phyloP scores from a whole-genome alignment of 139 green algal genomes.

The Picochlorum costavermella region DNA sequence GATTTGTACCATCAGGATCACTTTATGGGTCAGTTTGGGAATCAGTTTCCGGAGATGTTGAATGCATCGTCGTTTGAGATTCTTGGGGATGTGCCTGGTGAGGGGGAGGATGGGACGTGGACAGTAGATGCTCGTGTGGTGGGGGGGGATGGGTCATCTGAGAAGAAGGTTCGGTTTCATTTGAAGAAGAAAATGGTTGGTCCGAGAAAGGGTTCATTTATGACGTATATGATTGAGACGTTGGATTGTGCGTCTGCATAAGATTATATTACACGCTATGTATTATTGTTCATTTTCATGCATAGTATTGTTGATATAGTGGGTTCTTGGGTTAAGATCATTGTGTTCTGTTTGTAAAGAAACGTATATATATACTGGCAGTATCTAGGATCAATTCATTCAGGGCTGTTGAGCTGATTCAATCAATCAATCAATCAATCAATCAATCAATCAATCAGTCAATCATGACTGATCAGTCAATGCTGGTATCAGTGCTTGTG shows the following conservation, averaged over 20 bases:
- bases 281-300: too few species aligned
- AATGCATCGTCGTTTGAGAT: slow-evolving; percentile 17
- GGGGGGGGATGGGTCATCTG: not conserved
- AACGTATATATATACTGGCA: too few species aligned
- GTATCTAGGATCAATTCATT: too few species aligned
- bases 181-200: slow-evolving; percentile 37
- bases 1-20: slow-evolving; percentile 48
- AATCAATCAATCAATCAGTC: too few species aligned
- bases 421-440: too few species aligned
- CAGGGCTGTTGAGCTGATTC: too few species aligned
- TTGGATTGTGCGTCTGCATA: not conserved
- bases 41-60: slow-evolving; percentile 30
- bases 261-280: too few species aligned
- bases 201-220: slow-evolving; percentile 42
- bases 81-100: slow-evolving; percentile 4
- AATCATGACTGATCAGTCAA: too few species aligned
- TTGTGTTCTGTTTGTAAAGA: too few species aligned
- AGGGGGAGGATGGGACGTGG: slow-evolving; percentile 12
- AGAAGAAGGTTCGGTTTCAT: slow-evolving; percentile 8
- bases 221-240: slow-evolving; percentile 29
- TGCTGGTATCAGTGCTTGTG: too few species aligned
- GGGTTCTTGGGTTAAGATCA: too few species aligned
- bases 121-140: not conserved
- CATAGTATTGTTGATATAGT: too few species aligned
- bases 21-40: slow-evolving; percentile 49